A percentile compares a stretch with the other conserved stretches of the same genome.
These are phyloP conservation scores for Saccharomycopsis sp. DNA, from an alignment of 805 yeast genomes.

Conservation along the genomic window DNA sequence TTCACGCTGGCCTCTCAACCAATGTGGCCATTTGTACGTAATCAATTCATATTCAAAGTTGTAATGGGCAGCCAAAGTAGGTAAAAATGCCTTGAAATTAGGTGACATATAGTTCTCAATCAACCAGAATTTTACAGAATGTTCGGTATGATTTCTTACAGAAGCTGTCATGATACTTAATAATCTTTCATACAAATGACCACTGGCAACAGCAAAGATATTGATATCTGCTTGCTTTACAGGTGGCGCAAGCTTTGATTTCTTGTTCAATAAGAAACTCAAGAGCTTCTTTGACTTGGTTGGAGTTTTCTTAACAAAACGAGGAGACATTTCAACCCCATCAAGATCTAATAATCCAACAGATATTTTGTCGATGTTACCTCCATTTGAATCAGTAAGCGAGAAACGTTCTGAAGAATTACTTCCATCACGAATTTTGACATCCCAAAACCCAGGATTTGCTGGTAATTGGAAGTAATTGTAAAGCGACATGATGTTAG, in stretches of 20 bases:
- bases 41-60: constrained; percentile 69
- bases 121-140: constrained; percentile 77
- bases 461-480: constrained; percentile 81
- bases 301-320: constrained; percentile 33
- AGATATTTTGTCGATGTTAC: constrained; percentile 20
- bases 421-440: constrained; percentile 39
- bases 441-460: constrained; percentile 61
- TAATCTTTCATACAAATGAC: constrained; percentile 70
- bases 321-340: constrained; percentile 42
- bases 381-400: constrained; percentile 31
- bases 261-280: not conserved
- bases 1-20: constrained; percentile 77
- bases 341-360: constrained; percentile 37
- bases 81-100: constrained; percentile 53
- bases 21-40: constrained; percentile 88
- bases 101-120: constrained; percentile 77
- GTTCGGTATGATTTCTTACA: constrained; percentile 58
- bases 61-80: constrained; percentile 47
- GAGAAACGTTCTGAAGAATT: constrained; percentile 37
- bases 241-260: not conserved
- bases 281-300: constrained; percentile 5
- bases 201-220: constrained; percentile 78
- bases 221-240: constrained; percentile 54
- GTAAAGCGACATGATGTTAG: constrained; percentile 68
- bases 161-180: constrained; percentile 75